phyloP scores from a whole-genome alignment of 306 rosid species.

The Acacia confusa region DNA sequence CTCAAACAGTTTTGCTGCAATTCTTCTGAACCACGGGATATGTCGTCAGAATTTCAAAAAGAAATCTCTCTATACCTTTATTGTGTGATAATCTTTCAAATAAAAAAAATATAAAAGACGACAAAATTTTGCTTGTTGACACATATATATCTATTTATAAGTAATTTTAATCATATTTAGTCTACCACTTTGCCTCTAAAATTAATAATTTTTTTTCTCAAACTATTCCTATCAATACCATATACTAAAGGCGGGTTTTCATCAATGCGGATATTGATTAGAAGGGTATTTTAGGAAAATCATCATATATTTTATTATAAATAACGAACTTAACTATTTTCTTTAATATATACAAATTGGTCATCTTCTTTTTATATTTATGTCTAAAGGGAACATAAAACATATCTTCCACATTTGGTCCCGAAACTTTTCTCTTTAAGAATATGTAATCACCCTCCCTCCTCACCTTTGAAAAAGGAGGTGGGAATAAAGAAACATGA shows the following conservation, averaged over 20 bases:
- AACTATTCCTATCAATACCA: too few relatives aligned
- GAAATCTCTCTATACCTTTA: slow-evolving; percentile 22
- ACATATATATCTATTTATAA: neutral
- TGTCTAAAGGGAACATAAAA: neutral
- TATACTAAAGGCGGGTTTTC: too few relatives aligned
- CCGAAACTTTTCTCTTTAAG: neutral
- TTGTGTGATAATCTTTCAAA: neutral
- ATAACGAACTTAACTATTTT: neutral
- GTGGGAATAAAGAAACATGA: neutral
- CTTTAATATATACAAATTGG: too few relatives aligned
- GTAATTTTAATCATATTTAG: too few relatives aligned
- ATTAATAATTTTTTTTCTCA: too few relatives aligned
- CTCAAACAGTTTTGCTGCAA: slow-evolving; percentile 10
- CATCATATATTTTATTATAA: too few relatives aligned
- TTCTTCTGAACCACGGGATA: slow-evolving; percentile 37
- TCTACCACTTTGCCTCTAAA: too few relatives aligned
- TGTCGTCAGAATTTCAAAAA: slow-evolving; percentile 1
- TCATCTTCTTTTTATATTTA: too few relatives aligned
- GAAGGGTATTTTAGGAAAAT: too few relatives aligned
- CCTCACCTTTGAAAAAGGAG: slow-evolving; percentile 15
- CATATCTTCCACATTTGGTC: neutral
- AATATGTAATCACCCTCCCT: neutral
- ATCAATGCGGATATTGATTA: too few relatives aligned
- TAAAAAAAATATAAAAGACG: neutral
- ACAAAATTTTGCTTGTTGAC: neutral